A percentile compares a stretch with the other conserved stretches of the same genome.
Evolutionary conservation across 164 flowering plant genomes (phyloP).

Genomic region (Malania oleifera): DNA sequence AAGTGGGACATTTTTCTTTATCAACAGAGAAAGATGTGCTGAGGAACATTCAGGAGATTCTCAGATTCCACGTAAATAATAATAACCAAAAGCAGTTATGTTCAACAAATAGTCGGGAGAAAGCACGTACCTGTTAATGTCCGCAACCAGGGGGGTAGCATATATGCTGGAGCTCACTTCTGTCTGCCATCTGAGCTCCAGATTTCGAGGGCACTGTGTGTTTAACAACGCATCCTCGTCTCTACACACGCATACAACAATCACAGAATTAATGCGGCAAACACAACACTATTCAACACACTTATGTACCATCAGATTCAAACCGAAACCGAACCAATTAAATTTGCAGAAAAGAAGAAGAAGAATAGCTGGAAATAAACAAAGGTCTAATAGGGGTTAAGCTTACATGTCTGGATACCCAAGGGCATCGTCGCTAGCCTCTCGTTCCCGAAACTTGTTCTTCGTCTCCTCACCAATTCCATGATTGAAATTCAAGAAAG

Average conservation of each 20-base stretch:
- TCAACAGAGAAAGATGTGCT: too few relatives aligned
- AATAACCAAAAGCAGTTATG: background rate
- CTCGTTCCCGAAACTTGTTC: constrained; percentile 78
- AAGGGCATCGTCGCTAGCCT: constrained; percentile 72
- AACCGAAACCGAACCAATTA: background rate
- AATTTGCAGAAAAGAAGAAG: constrained; percentile 5
- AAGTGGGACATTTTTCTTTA: too few relatives aligned
- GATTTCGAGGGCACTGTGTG: constrained; percentile 76
- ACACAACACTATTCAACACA: background rate
- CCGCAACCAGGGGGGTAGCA: constrained; percentile 92
- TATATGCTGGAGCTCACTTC: constrained; percentile 98
- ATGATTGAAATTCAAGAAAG: constrained; percentile 11
- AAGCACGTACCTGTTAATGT: constrained; percentile 67
- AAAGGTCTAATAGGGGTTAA: background rate
- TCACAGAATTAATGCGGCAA: background rate
- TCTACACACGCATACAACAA: constrained; percentile 25
- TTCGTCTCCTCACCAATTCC: constrained; percentile 27
- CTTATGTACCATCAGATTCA: background rate
- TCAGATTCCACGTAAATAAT: background rate
- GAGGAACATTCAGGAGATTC: too few relatives aligned
- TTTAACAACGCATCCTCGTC: constrained; percentile 88
- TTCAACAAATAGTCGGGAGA: background rate
- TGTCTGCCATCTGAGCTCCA: constrained; percentile 96
- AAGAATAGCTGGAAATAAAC: background rate
- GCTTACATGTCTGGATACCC: constrained; percentile 78